Base-by-base conservation (phyloP, 2,329 filamentous ascomycete genomes). In the Diaporthe nobilis region DNA sequence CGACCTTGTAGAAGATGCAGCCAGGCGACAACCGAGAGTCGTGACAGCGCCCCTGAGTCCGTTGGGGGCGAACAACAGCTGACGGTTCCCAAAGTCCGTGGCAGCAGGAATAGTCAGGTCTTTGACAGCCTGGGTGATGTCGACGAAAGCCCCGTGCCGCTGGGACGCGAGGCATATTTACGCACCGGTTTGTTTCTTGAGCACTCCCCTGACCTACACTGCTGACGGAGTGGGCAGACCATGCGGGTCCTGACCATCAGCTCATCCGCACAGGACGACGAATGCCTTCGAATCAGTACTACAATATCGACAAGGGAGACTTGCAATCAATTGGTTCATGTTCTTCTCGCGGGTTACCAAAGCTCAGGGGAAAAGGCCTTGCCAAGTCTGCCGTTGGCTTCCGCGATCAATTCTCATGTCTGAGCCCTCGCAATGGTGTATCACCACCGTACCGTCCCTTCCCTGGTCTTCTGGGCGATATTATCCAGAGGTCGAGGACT, bases 31-130 rank as follows among this genome's bases (percentile, higher is more conserved):
- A 76, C 83, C 42, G 78, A 70, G 42, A 77, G 76, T 58, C 71
- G 74, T 12, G 71, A 49, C 20, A 84, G 81, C 77, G 76, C 74
- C 4, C 74, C 79, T 0, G 82, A 80, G n/a, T 72, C 73, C 1
- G 73, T 76, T 5, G 80, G 77, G 13, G 75, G 65, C 47, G 77
- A 83, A 13, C 77, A 73, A 51, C 79, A 81, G n/a, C 73, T 86
- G 75, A 80, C 81, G 2, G 76, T 87, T 4, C 80, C 81, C 61
- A 87, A 86, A 79, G 83, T 79, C 75, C 82, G 84, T 68, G 80
- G 77, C 17, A 77, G 76, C 67, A 75, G 65, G 67, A 61, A 9
- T 17, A 49, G 55, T 28, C 72, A 34, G 9, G 28, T 63, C 2
- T 77, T 76, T 53, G 72, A 51, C 8, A 20, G 28, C 9, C 55